Conservation (phyloP, 2,329 filamentous ascomycete genomes). For the Ascochyta viciae-villosae region DNA sequence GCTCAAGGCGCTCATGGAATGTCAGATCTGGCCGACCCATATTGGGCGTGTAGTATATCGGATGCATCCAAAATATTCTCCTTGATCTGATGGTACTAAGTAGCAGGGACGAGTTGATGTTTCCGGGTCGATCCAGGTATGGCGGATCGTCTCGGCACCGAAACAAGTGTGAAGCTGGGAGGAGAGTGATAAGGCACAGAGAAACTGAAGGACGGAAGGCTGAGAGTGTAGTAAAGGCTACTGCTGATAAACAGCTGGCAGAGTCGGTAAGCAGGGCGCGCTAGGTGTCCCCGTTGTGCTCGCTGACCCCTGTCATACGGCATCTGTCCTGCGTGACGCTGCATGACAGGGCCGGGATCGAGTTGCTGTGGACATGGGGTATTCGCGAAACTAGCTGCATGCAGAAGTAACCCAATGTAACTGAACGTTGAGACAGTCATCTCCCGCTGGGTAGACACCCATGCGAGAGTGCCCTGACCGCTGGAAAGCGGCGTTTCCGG, state of each 20-base stretch:
- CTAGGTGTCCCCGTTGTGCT: slow-evolving; percentile 22
- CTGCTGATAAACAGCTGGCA: slow-evolving; percentile 29
- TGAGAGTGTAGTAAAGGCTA: slow-evolving; percentile 3
- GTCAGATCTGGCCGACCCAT: slow-evolving; percentile 38
- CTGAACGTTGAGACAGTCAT: slow-evolving; percentile 20
- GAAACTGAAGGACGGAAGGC: slow-evolving; percentile 7
- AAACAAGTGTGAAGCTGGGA: neutral
- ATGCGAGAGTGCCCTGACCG: slow-evolving; percentile 8
- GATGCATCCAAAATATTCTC: slow-evolving; percentile 2
- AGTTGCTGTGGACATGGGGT: slow-evolving; percentile 31
- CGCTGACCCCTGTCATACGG: slow-evolving; percentile 31
- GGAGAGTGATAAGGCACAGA: neutral
- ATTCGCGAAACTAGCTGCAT: slow-evolving; percentile 27
- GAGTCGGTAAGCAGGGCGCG: slow-evolving; percentile 19
- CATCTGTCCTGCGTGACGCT: slow-evolving; percentile 28
- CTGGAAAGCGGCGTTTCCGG: slow-evolving; percentile 21
- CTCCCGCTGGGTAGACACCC: slow-evolving; percentile 5
- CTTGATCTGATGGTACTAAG: neutral
- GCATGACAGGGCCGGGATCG: slow-evolving; percentile 27
- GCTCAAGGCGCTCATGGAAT: slow-evolving; percentile 41
- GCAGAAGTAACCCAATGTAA: slow-evolving; percentile 24
- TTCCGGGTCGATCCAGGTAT: neutral
- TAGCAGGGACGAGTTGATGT: neutral
- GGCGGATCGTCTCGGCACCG: neutral
- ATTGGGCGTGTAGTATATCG: slow-evolving; percentile 21